Base-by-base conservation (phyloP, 1,284 basidiomycete species). In the Taiwanofungus camphoratus region DNA sequence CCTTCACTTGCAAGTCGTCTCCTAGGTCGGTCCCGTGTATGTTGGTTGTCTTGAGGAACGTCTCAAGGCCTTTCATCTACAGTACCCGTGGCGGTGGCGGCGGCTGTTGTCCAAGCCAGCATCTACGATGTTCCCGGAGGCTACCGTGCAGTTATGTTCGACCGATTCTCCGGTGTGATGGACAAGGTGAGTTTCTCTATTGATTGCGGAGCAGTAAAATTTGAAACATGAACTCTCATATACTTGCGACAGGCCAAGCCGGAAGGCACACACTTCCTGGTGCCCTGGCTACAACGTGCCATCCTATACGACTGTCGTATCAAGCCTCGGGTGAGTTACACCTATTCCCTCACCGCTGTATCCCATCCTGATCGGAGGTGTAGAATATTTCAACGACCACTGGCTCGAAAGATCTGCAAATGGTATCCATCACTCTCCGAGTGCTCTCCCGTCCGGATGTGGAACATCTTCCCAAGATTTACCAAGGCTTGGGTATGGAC, bases 241-340 rank as follows among this genome's bases (percentile, higher is more conserved):
- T 38, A 42, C n/a, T n/a, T n/a, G n/a, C n/a, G n/a, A 19, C 52
- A 92, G 90, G 87, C 93, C 13, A 77, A 82, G 16, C 76, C 77
- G 11, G 93, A 99, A 68, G 96, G 96, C n/a, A 99, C 96, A 4
- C 96, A 99, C 68, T 86, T 99, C 65, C 74, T 99, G 48, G 73
- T 99, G 46, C 95, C 95, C 27, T 93, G 94, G 91, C 70, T 99
- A 37, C 92, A 95, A 63, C 79, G 86, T 49, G 94, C 95, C 11
- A 97, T 99, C 65, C 71, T 99, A 36, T 98, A 96, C 64, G 96
- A 99, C 71, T 94, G 93, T 52, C 82, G 96, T 48, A 96, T 95
- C 64, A 99, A 99, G 70, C 95, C 95, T 35, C 73, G 93, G 57
- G 90, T 90, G 52, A 57, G 81, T 66, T 22, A 34, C 48, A 29